phyloP scores from a whole-genome alignment of 352 stramenopile species.

The Phytopythium chamaehyphon region DNA sequence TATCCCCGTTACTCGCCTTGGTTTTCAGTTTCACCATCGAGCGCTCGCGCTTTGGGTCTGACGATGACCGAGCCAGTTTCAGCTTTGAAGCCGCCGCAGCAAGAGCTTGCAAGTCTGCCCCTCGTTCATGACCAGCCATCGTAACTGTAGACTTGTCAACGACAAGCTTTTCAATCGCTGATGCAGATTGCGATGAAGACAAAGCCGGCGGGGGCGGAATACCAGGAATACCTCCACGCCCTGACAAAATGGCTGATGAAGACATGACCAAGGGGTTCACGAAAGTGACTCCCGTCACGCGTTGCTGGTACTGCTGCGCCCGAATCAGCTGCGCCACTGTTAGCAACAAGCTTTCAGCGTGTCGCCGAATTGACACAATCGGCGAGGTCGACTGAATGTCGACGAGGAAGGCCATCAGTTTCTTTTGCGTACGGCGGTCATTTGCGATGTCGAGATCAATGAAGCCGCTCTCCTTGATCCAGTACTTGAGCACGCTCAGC shows the following conservation, averaged over 20 bases:
- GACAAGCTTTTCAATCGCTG: constrained; percentile 9
- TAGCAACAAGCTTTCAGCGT: constrained; percentile 66
- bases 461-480: constrained; percentile 85
- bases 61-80: constrained; percentile 65
- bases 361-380: constrained; percentile 67
- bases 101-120: constrained; percentile 9
- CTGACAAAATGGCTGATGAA: background rate
- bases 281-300: constrained; percentile 6
- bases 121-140: background rate
- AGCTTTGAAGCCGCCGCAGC: constrained; percentile 51
- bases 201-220: constrained; percentile 3
- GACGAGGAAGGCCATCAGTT: constrained; percentile 62
- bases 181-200: constrained; percentile 21
- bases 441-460: constrained; percentile 71
- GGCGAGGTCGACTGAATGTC: constrained; percentile 78
- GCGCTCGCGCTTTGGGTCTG: constrained; percentile 66
- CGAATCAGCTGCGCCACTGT: constrained; percentile 61
- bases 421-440: constrained; percentile 70
- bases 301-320: constrained; percentile 40
- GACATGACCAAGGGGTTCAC: constrained; percentile 1
- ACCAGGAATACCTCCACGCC: constrained; percentile 1
- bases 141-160: constrained; percentile 6
- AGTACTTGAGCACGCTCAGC: constrained; percentile 85
- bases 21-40: constrained; percentile 60
- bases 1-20: constrained; percentile 46